These are phyloP conservation scores for Acaromyces ingoldii DNA, from an alignment of 1,284 basidiomycete genomes.

Conservation along the genomic window DNA sequence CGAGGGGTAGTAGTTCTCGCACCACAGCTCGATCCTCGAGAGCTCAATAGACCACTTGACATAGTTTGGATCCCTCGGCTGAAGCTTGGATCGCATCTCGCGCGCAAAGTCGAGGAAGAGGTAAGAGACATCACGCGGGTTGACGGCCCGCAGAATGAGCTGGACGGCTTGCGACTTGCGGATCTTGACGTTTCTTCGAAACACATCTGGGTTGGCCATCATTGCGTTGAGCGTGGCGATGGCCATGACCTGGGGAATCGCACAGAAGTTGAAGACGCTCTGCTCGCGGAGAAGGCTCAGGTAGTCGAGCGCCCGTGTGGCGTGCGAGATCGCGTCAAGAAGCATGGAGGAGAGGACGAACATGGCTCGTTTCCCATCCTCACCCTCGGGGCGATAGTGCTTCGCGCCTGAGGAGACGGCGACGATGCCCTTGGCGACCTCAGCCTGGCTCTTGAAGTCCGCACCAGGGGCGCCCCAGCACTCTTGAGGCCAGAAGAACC, in stretches of 20 bases:
- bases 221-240: slow-evolving; percentile 86
- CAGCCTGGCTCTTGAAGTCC: slow-evolving; percentile 29
- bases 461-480: slow-evolving; percentile 64
- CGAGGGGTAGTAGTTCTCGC: slow-evolving; percentile 44
- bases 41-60: slow-evolving; percentile 42
- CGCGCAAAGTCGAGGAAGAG: slow-evolving; percentile 80
- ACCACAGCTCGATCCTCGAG: slow-evolving; percentile 41
- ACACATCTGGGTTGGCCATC: slow-evolving; percentile 88
- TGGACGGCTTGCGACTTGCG: slow-evolving; percentile 84
- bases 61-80: slow-evolving; percentile 79
- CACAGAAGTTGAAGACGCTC: slow-evolving; percentile 91
- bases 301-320: slow-evolving; percentile 83
- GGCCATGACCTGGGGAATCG: slow-evolving; percentile 92
- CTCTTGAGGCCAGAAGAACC: slow-evolving; percentile 92
- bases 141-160: slow-evolving; percentile 85
- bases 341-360: slow-evolving; percentile 68
- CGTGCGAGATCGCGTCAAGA: slow-evolving; percentile 79
- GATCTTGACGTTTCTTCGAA: slow-evolving; percentile 89
- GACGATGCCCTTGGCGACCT: slow-evolving; percentile 42
- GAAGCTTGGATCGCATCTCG: slow-evolving; percentile 73
- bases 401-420: slow-evolving; percentile 23
- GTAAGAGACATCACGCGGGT: slow-evolving; percentile 83
- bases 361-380: slow-evolving; percentile 38
- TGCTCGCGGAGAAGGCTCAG: slow-evolving; percentile 81
- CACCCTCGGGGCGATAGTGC: slow-evolving; percentile 20